phyloP scores from a whole-genome alignment of 1,284 basidiomycete genomes.

The Mrakiaceae sp. region DNA sequence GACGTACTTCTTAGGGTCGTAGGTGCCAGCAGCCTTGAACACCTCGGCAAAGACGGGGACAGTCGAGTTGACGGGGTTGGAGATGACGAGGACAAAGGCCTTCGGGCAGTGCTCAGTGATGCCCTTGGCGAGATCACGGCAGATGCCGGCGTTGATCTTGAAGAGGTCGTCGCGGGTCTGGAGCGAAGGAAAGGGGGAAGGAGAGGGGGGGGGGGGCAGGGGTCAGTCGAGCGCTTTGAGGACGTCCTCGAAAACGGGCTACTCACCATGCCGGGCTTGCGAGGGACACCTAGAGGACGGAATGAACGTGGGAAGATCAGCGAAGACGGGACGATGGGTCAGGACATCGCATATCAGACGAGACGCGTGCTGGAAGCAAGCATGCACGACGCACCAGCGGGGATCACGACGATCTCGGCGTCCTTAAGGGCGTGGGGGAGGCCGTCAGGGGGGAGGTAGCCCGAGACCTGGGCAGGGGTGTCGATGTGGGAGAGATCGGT shows the following conservation, averaged over 20 bases:
- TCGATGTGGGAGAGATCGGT: slow-evolving; percentile 91
- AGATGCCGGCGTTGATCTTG: slow-evolving; percentile 56
- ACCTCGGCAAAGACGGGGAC: slow-evolving; percentile 94
- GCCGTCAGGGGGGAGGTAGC: slow-evolving; percentile 35
- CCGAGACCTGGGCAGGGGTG: slow-evolving; percentile 64
- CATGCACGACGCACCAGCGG: slow-evolving; percentile 51
- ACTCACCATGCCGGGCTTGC: slow-evolving; percentile 63
- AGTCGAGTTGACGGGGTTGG: slow-evolving; percentile 72
- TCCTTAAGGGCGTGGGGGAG: slow-evolving; percentile 33
- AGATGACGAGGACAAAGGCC: slow-evolving; percentile 90
- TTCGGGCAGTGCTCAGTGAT: slow-evolving; percentile 78
- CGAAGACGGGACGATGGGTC: background rate
- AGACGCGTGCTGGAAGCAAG: background rate
- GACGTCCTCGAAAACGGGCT: background rate
- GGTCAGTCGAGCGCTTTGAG: too few relatives aligned
- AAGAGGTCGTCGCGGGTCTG: slow-evolving; percentile 86
- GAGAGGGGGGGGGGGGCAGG: slow-evolving; percentile 18
- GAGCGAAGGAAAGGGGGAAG: slow-evolving; percentile 15
- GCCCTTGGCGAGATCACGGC: slow-evolving; percentile 85
- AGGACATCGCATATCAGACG: too few relatives aligned
- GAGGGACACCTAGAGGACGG: slow-evolving; percentile 48
- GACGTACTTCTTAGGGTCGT: slow-evolving; percentile 59
- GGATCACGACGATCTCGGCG: slow-evolving; percentile 75
- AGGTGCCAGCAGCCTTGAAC: slow-evolving; percentile 86
- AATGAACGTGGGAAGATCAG: background rate